Evolutionary conservation across 257 asterid species (phyloP).

Genomic region (Fraxinus quadrangulata): DNA sequence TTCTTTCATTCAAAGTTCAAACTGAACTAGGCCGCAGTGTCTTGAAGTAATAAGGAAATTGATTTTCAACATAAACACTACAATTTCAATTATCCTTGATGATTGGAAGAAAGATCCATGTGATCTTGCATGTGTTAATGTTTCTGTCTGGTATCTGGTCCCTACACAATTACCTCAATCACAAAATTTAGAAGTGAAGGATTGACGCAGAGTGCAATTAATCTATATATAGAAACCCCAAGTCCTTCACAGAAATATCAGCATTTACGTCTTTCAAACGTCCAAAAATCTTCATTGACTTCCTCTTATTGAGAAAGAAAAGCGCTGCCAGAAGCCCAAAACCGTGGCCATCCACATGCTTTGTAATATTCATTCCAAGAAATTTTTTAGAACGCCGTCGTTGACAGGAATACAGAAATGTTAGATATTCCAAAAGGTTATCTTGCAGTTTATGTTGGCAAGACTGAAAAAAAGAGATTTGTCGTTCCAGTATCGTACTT

Average conservation of each 20-base stretch:
- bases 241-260: not conserved
- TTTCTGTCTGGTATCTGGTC: not conserved
- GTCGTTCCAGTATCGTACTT: conserved; percentile 27
- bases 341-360: not conserved
- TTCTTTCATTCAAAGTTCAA: no score
- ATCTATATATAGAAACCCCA: not conserved
- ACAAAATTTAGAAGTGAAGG: not conserved
- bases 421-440: conserved; percentile 32
- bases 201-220: not conserved
- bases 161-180: not conserved
- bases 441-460: conserved; percentile 36
- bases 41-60: not conserved
- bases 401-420: not conserved
- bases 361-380: not conserved
- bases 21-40: not conserved
- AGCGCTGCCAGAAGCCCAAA: not conserved
- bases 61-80: not conserved
- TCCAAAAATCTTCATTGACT: not conserved
- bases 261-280: not conserved
- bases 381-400: not conserved
- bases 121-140: not conserved
- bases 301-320: not conserved
- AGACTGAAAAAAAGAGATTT: conserved; percentile 22
- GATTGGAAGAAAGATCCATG: not conserved
- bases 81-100: not conserved